Conservation (phyloP, 805 yeast genomes). For the Saccharomycopsis sp. region DNA sequence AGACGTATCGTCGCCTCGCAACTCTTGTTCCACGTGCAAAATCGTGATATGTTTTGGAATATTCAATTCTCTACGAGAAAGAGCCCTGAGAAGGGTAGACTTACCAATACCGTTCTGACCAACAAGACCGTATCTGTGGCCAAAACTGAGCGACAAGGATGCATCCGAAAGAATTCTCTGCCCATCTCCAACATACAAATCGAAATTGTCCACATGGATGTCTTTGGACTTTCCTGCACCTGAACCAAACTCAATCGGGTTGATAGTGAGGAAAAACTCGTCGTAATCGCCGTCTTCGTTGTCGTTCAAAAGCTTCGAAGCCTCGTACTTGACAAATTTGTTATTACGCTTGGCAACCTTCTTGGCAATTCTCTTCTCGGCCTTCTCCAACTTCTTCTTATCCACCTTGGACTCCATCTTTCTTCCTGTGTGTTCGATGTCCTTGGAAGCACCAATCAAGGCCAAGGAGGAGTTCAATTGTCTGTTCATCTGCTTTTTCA, state of each 20-base stretch:
- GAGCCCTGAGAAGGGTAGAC: constrained; percentile 84
- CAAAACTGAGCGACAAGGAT: constrained; percentile 77
- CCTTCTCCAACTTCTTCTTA: constrained; percentile 92
- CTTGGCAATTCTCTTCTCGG: constrained; percentile 94
- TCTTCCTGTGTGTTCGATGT: constrained; percentile 87
- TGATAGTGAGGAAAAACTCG: constrained; percentile 88
- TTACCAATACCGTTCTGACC: constrained; percentile 99
- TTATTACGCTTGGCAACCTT: constrained; percentile 86
- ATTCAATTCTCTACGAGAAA: constrained; percentile 87
- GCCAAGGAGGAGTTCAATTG: constrained; percentile 73
- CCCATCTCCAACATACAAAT: constrained; percentile 93
- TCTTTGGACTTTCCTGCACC: constrained; percentile 97
- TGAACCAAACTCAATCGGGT: constrained; percentile 85
- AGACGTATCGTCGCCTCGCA: constrained; percentile 83
- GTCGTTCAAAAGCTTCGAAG: constrained; percentile 78
- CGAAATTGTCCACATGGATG: constrained; percentile 87
- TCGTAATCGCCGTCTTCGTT: constrained; percentile 67
- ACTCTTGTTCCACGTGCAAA: constrained; percentile 96
- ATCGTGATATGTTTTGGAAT: constrained; percentile 95
- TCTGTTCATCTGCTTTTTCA: constrained; percentile 53
- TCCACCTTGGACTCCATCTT: constrained; percentile 92
- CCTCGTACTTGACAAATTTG: constrained; percentile 82
- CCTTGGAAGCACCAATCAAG: constrained; percentile 68
- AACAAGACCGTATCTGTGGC: constrained; percentile 93
- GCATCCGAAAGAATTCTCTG: constrained; percentile 88